Base-by-base conservation (phyloP, 2,329 filamentous ascomycete species). In the Beauveria pseudobassiana region DNA sequence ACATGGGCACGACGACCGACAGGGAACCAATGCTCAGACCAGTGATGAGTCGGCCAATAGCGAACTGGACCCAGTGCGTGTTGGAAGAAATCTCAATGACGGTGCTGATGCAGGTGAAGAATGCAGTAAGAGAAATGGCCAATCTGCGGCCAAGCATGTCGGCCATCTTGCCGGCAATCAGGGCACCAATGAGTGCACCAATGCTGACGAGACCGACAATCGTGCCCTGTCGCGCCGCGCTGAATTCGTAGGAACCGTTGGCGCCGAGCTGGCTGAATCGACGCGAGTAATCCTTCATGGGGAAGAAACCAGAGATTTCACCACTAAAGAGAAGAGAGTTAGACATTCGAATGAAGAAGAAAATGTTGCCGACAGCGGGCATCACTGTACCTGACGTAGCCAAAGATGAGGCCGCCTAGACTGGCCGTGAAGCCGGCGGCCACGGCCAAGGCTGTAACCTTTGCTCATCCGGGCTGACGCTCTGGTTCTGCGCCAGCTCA, bases 1-100 rank as follows among this genome's bases (percentile, higher is more conserved):
- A 89, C 83, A 90, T 86, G 53, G 85, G 85, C 1, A 87, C 84
- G 28, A 84, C 75, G 48, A 87, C 86, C 6, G 83, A 87, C 0
- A 89, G 76, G 22, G 82, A 79, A 30, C 87, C 87, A 52, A 90
- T 84, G 22, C 86, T 86, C 2, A 88, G 70, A 66, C 87, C 87
- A 26, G 85, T 87, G n/a, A 88, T 79, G 65, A 86, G 80, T 50
- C 87, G 79, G 53, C 87, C 87, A 20, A 87, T 72, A 30, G 85
- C 85, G 62, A 89, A 81, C 67, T 89, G 87, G 63, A 81, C 83
- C 87, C 87, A 89, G 49, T 73, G 72, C 3, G 65, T 69, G 1
- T 73, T 67, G 0, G 85, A 85, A 0, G 84, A 79, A 64, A 88
- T 82, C 67, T 87, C 84, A 20, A 89, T 81, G 52, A 87, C 75